Percentiles rank a stretch among this genome's conserved stretches.
phyloP scores from a whole-genome alignment of 306 rosid genomes.

The Lathyrus aphaca region DNA sequence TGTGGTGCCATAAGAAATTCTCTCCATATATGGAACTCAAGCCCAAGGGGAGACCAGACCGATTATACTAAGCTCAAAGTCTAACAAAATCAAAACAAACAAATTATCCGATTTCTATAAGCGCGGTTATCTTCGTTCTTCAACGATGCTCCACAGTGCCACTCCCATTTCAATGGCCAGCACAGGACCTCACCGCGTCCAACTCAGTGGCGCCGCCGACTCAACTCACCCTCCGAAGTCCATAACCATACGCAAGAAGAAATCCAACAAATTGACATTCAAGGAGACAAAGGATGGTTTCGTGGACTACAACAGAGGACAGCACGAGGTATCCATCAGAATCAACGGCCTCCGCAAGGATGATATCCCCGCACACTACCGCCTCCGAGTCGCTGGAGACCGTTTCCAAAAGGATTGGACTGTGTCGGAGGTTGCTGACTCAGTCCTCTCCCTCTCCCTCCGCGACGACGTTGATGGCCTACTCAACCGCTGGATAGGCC shows the following conservation, averaged over 20 bases:
- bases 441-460: conserved; percentile 51
- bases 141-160: conserved; percentile 2
- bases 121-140: conserved; percentile 36
- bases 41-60: too few species aligned
- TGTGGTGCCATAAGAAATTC: too few species aligned
- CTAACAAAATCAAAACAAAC: not conserved
- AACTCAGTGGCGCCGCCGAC: conserved; percentile 31
- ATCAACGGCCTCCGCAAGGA: conserved; percentile 64
- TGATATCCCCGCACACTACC: conserved; percentile 64
- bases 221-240: conserved; percentile 31
- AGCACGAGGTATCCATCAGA: conserved; percentile 55
- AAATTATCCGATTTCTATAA: conserved; percentile 5
- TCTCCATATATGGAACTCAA: too few species aligned
- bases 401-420: conserved; percentile 90
- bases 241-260: conserved; percentile 42
- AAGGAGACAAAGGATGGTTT: conserved; percentile 67
- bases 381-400: conserved; percentile 63
- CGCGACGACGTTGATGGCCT: conserved; percentile 68
- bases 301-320: conserved; percentile 84
- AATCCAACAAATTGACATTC: conserved; percentile 51
- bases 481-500: conserved; percentile 85
- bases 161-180: conserved; percentile 49
- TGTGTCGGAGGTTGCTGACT: conserved; percentile 68
- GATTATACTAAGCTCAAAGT: not conserved
- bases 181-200: conserved; percentile 38